Evolutionary conservation across 768 basidiomycete genomes (phyloP).

Genomic region (Lepiota subincarnata): DNA sequence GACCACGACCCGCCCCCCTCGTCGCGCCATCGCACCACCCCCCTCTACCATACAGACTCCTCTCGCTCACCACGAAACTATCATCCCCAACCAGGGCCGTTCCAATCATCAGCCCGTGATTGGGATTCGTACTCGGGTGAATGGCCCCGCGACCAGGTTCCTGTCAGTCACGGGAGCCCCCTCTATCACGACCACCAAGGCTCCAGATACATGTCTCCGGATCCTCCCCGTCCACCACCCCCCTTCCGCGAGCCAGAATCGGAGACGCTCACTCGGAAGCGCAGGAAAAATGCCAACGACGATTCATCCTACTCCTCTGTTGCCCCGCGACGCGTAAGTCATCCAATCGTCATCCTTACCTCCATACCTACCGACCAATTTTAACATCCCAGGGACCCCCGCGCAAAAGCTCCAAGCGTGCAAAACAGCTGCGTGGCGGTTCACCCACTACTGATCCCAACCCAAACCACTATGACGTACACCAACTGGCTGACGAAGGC

Average conservation of each 20-base stretch:
- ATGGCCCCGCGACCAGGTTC: constrained; percentile 10
- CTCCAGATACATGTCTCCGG: constrained; percentile 12
- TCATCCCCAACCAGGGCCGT: constrained; percentile 10
- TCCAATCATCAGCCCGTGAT: constrained; percentile 12
- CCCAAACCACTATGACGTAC: constrained; percentile 21
- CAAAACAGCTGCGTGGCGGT: constrained; percentile 24
- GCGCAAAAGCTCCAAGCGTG: constrained; percentile 12
- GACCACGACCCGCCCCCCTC: constrained; percentile 17
- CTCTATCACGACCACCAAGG: constrained; percentile 10
- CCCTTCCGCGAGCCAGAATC: constrained; percentile 4
- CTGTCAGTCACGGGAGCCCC: constrained; percentile 5
- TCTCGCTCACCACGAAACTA: not conserved
- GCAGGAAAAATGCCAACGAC: constrained; percentile 42
- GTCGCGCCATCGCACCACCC: constrained; percentile 17
- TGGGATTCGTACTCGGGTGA: constrained; percentile 13
- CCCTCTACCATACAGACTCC: constrained; percentile 7
- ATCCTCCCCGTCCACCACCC: not conserved
- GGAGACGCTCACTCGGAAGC: constrained; percentile 37
- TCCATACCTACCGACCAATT: not conserved
- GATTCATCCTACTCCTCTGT: constrained; percentile 53
- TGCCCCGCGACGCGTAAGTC: constrained; percentile 53
- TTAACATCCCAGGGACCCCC: constrained; percentile 3
- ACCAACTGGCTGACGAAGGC: constrained; percentile 31
- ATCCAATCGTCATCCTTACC: constrained; percentile 3
- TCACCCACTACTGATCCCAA: constrained; percentile 24